A percentile compares a stretch with the other conserved stretches of the same genome.
phyloP scores from a whole-genome alignment of 129 eudicot species.

The Flaveria trinervia region DNA sequence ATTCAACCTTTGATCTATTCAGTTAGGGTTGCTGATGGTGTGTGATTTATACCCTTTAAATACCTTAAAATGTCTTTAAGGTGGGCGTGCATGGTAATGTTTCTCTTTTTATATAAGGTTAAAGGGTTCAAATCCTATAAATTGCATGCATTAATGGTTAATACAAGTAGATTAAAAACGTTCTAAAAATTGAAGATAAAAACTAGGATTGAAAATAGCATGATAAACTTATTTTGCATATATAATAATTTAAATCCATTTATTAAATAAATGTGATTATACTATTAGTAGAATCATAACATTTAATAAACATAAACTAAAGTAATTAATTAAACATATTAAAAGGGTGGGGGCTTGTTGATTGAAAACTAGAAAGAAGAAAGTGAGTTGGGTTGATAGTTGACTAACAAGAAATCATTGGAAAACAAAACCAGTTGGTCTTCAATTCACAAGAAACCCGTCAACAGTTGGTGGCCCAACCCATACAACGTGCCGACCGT shows the following conservation, averaged over 20 bases:
- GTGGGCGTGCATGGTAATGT: too few species aligned
- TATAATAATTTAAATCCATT: background rate
- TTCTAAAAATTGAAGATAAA: background rate
- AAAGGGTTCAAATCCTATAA: too few species aligned
- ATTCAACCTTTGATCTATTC: background rate
- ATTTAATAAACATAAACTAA: background rate
- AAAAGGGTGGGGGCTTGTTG: background rate
- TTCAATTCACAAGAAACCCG: slow-evolving; percentile 30
- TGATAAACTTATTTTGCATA: background rate
- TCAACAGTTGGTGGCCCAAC: slow-evolving; percentile 22
- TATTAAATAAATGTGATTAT: background rate
- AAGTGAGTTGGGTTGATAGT: slow-evolving; percentile 6
- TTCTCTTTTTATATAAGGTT: too few species aligned
- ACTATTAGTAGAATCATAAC: background rate
- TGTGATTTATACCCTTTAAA: background rate
- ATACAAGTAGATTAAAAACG: too few species aligned
- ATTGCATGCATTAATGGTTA: too few species aligned
- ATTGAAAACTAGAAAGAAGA: slow-evolving; percentile 5
- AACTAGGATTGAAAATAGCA: background rate
- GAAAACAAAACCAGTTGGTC: slow-evolving; percentile 16
- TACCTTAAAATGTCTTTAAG: too few species aligned
- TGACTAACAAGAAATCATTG: slow-evolving; percentile 17
- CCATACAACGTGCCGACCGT: slow-evolving; percentile 28
- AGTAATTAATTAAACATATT: background rate
- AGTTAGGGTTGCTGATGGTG: background rate